Evolutionary conservation across 1,284 basidiomycete species (phyloP).

Genomic region (Cryptococcus floricola): DNA sequence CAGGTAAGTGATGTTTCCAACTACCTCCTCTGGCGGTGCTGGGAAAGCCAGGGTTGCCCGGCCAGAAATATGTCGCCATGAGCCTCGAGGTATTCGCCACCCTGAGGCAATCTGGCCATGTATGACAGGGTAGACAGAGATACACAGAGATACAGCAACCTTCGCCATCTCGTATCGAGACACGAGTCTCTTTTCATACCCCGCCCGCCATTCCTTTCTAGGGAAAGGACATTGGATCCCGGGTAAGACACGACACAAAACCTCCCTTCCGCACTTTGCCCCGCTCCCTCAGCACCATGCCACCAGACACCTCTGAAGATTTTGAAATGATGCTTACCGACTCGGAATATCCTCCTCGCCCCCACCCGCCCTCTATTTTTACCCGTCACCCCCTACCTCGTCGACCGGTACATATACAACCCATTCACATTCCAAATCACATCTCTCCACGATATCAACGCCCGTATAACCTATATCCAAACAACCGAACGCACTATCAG

Average conservation of each 20-base stretch:
- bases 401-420: slow-evolving; percentile 1
- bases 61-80: not conserved
- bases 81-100: too few species aligned
- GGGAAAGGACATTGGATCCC: too few species aligned
- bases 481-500: slow-evolving; percentile 4
- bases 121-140: too few species aligned
- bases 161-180: too few species aligned
- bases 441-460: not conserved
- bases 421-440: not conserved
- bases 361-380: slow-evolving; percentile 1
- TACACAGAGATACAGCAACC: too few species aligned
- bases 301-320: not conserved
- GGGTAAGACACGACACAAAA: too few species aligned
- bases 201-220: too few species aligned
- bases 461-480: not conserved
- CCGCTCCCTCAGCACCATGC: too few species aligned
- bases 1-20: slow-evolving; percentile 28
- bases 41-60: not conserved
- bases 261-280: too few species aligned
- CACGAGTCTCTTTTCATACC: too few species aligned
- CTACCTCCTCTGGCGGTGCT: not conserved
- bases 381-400: not conserved
- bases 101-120: too few species aligned
- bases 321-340: slow-evolving; percentile 12
- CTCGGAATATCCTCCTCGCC: slow-evolving; percentile 2